Conservation (phyloP, 495 filamentous ascomycete species). For the Astrothelium macrocarpum region DNA sequence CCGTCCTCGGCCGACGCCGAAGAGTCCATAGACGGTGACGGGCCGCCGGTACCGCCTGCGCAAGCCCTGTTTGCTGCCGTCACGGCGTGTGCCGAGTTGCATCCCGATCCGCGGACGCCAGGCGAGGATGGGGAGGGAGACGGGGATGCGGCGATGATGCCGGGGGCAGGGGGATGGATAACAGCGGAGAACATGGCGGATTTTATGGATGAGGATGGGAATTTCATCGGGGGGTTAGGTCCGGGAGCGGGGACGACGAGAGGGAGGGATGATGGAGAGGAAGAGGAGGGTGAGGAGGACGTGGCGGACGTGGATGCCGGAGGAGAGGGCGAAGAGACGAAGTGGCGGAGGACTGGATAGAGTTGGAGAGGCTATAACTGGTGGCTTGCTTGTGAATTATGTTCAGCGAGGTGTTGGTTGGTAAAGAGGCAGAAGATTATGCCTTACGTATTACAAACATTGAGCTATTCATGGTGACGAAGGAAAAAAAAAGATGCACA, state of each 20-base stretch:
- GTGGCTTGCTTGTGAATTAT: too few species aligned
- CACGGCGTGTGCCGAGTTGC: slow-evolving; percentile 76
- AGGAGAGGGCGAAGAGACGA: slow-evolving; percentile 40
- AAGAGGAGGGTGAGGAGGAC: slow-evolving; percentile 23
- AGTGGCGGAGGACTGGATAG: slow-evolving; percentile 54
- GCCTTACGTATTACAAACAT: neutral
- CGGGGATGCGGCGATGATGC: slow-evolving; percentile 49
- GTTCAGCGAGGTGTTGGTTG: slow-evolving; percentile 31
- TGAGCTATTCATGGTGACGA: too few species aligned
- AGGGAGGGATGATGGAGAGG: slow-evolving; percentile 34
- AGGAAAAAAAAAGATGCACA: too few species aligned
- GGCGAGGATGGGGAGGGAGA: slow-evolving; percentile 46
- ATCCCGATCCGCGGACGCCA: slow-evolving; percentile 63
- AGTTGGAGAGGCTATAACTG: too few species aligned
- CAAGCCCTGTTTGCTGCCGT: slow-evolving; percentile 66
- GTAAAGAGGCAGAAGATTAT: slow-evolving; percentile 9
- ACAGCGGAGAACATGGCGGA: slow-evolving; percentile 90
- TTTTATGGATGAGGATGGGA: slow-evolving; percentile 58
- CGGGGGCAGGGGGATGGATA: slow-evolving; percentile 88
- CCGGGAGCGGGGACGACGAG: slow-evolving; percentile 50
- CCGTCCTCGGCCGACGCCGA: neutral
- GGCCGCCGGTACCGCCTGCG: slow-evolving; percentile 25
- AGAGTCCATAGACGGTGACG: slow-evolving; percentile 9
- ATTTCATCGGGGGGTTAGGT: slow-evolving; percentile 45
- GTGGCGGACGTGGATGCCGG: slow-evolving; percentile 25